Evolutionary conservation across 805 yeast species (phyloP).

Genomic region (Lipomyces chichibuensis): DNA sequence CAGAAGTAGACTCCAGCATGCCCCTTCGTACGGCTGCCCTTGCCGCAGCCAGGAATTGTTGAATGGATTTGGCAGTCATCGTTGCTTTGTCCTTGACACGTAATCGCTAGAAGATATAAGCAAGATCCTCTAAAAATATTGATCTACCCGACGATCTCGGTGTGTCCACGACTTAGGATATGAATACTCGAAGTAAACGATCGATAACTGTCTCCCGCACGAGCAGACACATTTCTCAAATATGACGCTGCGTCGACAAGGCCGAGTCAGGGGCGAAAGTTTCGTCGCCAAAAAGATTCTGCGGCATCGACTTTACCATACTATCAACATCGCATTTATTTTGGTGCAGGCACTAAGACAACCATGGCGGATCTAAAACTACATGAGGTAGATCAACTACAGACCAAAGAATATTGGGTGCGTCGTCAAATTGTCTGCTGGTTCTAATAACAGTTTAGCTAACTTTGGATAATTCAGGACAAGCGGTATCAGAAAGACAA

Average conservation of each 20-base stretch:
- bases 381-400: conserved; percentile 37
- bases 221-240: too few relatives aligned
- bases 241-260: not conserved
- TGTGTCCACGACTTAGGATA: too few relatives aligned
- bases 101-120: not conserved
- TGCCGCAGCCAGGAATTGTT: conserved; percentile 25
- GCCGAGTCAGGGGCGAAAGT: not conserved
- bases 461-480: conserved; percentile 24
- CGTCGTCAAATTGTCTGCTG: not conserved
- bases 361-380: conserved; percentile 34
- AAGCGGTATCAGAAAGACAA: conserved; percentile 36
- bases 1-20: conserved; percentile 6
- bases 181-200: too few relatives aligned
- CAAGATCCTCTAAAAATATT: too few relatives aligned
- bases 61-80: conserved; percentile 16
- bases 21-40: conserved; percentile 21
- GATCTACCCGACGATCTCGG: too few relatives aligned
- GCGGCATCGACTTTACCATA: not conserved
- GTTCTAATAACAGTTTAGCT: not conserved
- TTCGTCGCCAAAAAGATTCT: not conserved
- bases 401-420: conserved; percentile 39
- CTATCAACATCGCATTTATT: not conserved
- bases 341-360: not conserved
- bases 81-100: not conserved
- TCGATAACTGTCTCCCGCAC: too few relatives aligned